Evolutionary conservation across 768 basidiomycete genomes (phyloP), one percentile per base, ranked within the genome.

Genomic region (Cystofilobasidium bisporidii): DNA sequence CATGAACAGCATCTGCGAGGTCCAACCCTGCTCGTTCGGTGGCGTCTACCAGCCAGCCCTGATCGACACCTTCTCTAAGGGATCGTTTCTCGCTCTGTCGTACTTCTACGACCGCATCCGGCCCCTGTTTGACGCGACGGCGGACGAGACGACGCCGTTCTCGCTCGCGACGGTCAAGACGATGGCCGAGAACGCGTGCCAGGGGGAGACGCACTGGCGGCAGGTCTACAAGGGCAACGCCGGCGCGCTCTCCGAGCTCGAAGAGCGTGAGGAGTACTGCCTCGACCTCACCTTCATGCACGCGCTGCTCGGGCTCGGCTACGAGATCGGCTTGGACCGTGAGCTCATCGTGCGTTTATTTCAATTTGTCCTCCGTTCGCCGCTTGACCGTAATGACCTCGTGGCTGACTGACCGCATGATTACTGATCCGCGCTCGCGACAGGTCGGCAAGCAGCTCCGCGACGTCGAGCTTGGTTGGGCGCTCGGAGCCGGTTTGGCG

Each of bases 41-140:
- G 96, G 96, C 17, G 91, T 96, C 30, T 98, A 98, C 79, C 96
- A 99, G 76, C 96, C 96, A 2, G 87, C 88, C 18, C 81, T 98
- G 30, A 80, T 88, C 67, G 88, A 94, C 70, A 86, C 89, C 14
- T 97, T 97, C 83, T 84, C 87, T 1, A 78, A 81, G 14, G 94
- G 94, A 67, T 86, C 86, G 73, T 82, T 94, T 70, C 83, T 94
- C 32, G 84, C 94, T n/a, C 82, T 99, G 1, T 96, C 92, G 28
- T 99, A 98, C 82, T 99, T 98, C 79, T 96, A 91, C 79, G 96
- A 98, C 80, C 88, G 96, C 43, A 81, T 94, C 67, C 78, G 81
- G 32, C 94, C 92, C 0, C 83, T 99, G 68, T 79, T 91, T 59
- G 77, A 78, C 61, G 67, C 50, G 5, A 55, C 65, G 26, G 47